phyloP scores from a whole-genome alignment of 2,329 filamentous ascomycete genomes.

The Fusarium sp. region DNA sequence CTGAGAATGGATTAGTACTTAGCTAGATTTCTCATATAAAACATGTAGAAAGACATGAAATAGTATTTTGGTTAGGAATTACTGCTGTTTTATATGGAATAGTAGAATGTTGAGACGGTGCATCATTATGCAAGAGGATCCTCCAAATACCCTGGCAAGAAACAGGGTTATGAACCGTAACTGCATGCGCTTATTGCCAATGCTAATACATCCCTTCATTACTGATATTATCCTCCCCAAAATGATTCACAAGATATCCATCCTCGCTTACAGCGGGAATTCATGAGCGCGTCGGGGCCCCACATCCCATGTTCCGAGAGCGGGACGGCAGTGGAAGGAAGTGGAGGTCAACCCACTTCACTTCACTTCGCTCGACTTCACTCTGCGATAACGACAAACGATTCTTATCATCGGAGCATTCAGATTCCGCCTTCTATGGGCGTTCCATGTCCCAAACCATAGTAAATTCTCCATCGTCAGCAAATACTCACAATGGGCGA shows the following conservation, averaged over 20 bases:
- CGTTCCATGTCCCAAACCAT: slow-evolving; percentile 1
- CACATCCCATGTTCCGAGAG: slow-evolving; percentile 26
- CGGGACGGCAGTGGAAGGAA: slow-evolving; percentile 8
- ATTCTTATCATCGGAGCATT: slow-evolving; percentile 21
- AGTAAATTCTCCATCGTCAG: neutral
- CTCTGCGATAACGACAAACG: slow-evolving; percentile 40
- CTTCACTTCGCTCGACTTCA: slow-evolving; percentile 22
- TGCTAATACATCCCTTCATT: no score
- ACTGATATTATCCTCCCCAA: no score
- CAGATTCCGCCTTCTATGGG: neutral
- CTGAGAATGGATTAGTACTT: no score
- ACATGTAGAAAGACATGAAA: no score
- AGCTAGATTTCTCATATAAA: no score
- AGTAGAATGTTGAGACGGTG: no score
- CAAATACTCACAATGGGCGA: slow-evolving; percentile 63
- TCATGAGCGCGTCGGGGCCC: slow-evolving; percentile 16
- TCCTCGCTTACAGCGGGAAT: slow-evolving; percentile 25
- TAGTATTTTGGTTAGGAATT: no score
- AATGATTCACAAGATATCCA: neutral
- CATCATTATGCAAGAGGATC: no score
- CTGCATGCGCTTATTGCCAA: no score
- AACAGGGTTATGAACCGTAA: no score
- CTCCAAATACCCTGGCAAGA: no score
- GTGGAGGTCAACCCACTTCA: slow-evolving; percentile 18
- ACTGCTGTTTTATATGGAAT: no score